Percentiles rank a stretch among this genome's conserved stretches.
Evolutionary conservation across 2,329 filamentous ascomycete genomes (phyloP).

Genomic region (Trichoderma atroviride): DNA sequence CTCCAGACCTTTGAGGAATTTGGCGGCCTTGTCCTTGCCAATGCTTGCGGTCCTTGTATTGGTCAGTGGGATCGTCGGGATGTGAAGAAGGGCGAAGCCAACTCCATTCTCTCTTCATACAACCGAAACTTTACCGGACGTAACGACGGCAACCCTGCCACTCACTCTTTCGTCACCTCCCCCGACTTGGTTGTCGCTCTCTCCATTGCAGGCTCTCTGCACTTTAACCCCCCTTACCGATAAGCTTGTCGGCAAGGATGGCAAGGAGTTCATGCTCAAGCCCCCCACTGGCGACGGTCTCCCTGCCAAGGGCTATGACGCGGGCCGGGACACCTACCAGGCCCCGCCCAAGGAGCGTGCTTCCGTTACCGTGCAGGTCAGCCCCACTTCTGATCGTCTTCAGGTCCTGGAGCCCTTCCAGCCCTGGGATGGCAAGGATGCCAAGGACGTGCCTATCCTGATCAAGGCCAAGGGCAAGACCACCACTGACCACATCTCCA

Average conservation of each 20-base stretch:
- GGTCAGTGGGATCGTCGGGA: constrained; percentile 95
- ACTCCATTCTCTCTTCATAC: constrained; percentile 98
- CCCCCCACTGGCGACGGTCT: constrained; percentile 80
- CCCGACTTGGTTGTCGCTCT: constrained; percentile 88
- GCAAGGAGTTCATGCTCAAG: constrained; percentile 91
- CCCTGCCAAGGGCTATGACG: constrained; percentile 81
- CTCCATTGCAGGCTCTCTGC: constrained; percentile 78
- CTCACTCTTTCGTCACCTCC: constrained; percentile 90
- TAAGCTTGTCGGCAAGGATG: constrained; percentile 89
- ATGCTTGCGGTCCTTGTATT: constrained; percentile 91
- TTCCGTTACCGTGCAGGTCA: constrained; percentile 75
- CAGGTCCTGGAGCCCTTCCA: constrained; percentile 87
- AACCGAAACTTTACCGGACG: constrained; percentile 99
- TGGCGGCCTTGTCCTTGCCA: constrained; percentile 90
- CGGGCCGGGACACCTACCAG: constrained; percentile 93
- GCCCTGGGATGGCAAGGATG: constrained; percentile 91
- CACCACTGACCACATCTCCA: constrained; percentile 95
- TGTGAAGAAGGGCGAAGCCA: constrained; percentile 91
- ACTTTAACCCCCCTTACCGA: constrained; percentile 97
- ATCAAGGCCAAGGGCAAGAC: constrained; percentile 98
- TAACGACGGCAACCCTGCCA: constrained; percentile 94
- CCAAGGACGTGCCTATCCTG: constrained; percentile 79
- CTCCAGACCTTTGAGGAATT: constrained; percentile 95
- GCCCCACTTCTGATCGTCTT: constrained; percentile 88
- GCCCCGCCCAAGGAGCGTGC: constrained; percentile 81